These are phyloP conservation scores for Hibiscus syriacus DNA, from an alignment of 345 rosid genomes.

Conservation along the genomic window DNA sequence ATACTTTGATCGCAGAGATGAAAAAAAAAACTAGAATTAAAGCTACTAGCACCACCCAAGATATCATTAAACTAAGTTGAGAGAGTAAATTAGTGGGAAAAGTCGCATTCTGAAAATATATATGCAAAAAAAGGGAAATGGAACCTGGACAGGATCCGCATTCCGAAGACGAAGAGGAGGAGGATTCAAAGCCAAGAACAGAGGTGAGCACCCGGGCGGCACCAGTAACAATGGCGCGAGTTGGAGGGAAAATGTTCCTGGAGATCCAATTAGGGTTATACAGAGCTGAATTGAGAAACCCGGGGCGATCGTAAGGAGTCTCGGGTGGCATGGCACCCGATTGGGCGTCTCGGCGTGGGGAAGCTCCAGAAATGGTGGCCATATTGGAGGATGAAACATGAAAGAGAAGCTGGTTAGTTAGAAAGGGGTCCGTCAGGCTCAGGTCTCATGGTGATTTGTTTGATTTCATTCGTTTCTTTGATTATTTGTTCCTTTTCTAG, in stretches of 20 bases:
- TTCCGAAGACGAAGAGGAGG: conserved; percentile 40
- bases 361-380: conserved; percentile 3
- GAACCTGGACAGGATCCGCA: conserved; percentile 44
- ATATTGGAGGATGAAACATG: not conserved
- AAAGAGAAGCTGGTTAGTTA: not conserved
- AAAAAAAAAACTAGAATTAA: not conserved
- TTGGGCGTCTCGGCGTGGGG: conserved; percentile 19
- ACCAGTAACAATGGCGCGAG: conserved; percentile 70
- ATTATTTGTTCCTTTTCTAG: not conserved
- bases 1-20: not conserved
- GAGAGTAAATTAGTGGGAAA: not conserved
- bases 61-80: conserved; percentile 1
- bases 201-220: conserved; percentile 68
- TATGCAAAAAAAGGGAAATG: no score
- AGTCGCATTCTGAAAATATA: not conserved
- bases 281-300: conserved; percentile 5
- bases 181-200: conserved; percentile 54
- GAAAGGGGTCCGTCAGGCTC: not conserved
- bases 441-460: not conserved
- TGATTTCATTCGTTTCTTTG: not conserved
- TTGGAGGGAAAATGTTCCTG: conserved; percentile 57
- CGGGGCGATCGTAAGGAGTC: conserved; percentile 60
- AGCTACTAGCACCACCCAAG: not conserved
- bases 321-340: conserved; percentile 44
- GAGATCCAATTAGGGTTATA: conserved; percentile 89